These are phyloP conservation scores for Arthrocladium fulminans DNA, from an alignment of 2,329 filamentous ascomycete species.

Conservation along the genomic window DNA sequence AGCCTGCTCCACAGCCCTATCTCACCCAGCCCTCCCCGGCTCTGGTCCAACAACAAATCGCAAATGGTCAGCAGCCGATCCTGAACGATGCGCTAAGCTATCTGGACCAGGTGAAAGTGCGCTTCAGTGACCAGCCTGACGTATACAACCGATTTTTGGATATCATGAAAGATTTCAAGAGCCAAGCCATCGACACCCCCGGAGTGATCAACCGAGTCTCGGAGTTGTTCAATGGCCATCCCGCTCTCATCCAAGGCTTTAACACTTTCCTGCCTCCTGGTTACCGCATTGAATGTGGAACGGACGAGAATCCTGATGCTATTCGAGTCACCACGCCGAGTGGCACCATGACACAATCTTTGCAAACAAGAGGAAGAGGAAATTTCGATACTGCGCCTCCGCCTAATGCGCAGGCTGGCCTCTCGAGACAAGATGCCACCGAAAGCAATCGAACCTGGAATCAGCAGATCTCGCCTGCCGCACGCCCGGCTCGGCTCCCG, in stretches of 20 bases:
- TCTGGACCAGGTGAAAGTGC: constrained; percentile 95
- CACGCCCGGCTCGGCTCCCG: constrained; percentile 22
- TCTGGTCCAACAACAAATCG: constrained; percentile 49
- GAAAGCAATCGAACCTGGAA: constrained; percentile 21
- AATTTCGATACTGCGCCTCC: constrained; percentile 24
- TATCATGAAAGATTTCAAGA: constrained; percentile 99
- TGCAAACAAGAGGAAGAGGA: constrained; percentile 42
- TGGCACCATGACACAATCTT: constrained; percentile 90
- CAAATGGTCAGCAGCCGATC: constrained; percentile 76
- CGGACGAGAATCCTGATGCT: constrained; percentile 86
- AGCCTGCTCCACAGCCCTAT: constrained; percentile 45
- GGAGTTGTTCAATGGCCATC: constrained; percentile 88
- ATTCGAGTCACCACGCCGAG: constrained; percentile 96
- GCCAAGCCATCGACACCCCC: constrained; percentile 95
- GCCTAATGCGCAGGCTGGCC: constrained; percentile 10
- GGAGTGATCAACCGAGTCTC: constrained; percentile 96
- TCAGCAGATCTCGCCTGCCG: constrained; percentile 25
- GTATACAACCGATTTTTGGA: constrained; percentile 96
- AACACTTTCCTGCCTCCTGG: constrained; percentile 95
- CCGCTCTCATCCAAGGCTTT: constrained; percentile 91
- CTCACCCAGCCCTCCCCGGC: constrained; percentile 35
- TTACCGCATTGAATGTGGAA: constrained; percentile 92
- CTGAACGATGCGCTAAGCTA: constrained; percentile 83
- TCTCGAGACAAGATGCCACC: constrained; percentile 16
- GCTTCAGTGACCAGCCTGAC: constrained; percentile 92